Base-by-base conservation (phyloP, 305 asterid genomes). In the Fraxinus ornus region DNA sequence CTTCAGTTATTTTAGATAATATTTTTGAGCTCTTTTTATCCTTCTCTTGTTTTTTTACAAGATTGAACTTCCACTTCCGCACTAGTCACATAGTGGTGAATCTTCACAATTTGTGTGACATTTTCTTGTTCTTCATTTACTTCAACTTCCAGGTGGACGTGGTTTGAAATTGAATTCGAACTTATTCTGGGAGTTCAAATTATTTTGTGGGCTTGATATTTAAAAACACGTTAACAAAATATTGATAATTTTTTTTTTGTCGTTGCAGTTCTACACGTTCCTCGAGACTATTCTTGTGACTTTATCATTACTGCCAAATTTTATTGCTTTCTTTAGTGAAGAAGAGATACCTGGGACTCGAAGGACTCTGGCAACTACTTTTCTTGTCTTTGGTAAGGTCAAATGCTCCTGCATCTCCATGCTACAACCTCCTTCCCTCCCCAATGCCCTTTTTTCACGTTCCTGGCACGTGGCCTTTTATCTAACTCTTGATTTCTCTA, bases 291-390 rank as follows among this genome's bases (percentile, higher is more conserved):
- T 85, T 78, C 88, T 94, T 26, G 99, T 93, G 78, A 88, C 98
- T 9, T 79, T 96, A 79, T 83, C 98, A 44, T 85, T 96, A 82
- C 87, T 96, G 84, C 97, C 98, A 8, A 91, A 92, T 68, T 96
- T 96, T 79, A 90, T 96, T 86, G 93, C 91, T 77, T 96, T 96
- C 94, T 94, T 96, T 86, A 88, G 94, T 57, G 98, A 96, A 15
- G 97, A 90, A 74, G 98, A 93, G 89, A 94, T 96, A 83, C 94
- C 97, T 82, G 98, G 97, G 83, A 89, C 98, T 78, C 98, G 95
- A 24, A 92, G 99, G 84, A 93, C 90, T 78, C 98, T 93, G 71
- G 99, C 98, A 78, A 92, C 98, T 72, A 94, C 97, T 77, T 96
- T 94, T 87, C 98, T 96, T 89, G 94, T 97, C 19, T 96, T 94